Evolutionary conservation across 2,329 filamentous ascomycete genomes (phyloP).

Genomic region (Phaeosphaeria sp.): DNA sequence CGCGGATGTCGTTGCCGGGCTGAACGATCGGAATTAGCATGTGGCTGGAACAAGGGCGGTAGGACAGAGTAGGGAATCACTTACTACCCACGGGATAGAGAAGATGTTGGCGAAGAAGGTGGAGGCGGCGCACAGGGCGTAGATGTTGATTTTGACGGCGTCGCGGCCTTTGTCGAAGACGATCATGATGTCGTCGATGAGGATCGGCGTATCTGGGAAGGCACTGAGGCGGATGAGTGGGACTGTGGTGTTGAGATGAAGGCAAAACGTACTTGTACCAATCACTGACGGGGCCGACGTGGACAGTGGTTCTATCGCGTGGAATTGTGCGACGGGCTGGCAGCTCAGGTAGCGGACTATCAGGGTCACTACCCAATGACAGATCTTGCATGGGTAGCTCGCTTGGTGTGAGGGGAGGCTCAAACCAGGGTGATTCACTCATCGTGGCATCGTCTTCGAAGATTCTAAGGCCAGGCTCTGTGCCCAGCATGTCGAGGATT

Average conservation of each 20-base stretch:
- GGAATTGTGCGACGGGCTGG: neutral
- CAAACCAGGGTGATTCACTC: neutral
- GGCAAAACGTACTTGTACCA: conserved; percentile 5
- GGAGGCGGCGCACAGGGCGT: conserved; percentile 20
- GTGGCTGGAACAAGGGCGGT: neutral
- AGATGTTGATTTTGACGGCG: conserved; percentile 19
- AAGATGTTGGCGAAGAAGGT: conserved; percentile 21
- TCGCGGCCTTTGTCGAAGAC: conserved; percentile 24
- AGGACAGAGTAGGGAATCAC: neutral
- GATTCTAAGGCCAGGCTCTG: conserved; percentile 1
- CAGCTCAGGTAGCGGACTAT: neutral
- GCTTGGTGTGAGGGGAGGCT: conserved; percentile 11
- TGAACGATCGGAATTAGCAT: neutral
- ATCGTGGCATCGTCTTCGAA: conserved; percentile 9
- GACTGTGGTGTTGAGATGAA: neutral
- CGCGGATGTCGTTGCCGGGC: conserved; percentile 8
- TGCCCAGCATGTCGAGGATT: neutral
- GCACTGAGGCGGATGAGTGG: conserved; percentile 10
- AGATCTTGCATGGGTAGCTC: conserved; percentile 19
- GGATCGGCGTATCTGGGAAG: conserved; percentile 9
- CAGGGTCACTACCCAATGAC: conserved; percentile 7
- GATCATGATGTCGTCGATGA: conserved; percentile 20
- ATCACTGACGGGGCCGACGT: conserved; percentile 1
- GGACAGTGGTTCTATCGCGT: conserved; percentile 13
- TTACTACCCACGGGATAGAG: conserved; percentile 14